Evolutionary conservation across 192 early-diverging fungal genomes (phyloP).

Genomic region (Diversispora epigaea): DNA sequence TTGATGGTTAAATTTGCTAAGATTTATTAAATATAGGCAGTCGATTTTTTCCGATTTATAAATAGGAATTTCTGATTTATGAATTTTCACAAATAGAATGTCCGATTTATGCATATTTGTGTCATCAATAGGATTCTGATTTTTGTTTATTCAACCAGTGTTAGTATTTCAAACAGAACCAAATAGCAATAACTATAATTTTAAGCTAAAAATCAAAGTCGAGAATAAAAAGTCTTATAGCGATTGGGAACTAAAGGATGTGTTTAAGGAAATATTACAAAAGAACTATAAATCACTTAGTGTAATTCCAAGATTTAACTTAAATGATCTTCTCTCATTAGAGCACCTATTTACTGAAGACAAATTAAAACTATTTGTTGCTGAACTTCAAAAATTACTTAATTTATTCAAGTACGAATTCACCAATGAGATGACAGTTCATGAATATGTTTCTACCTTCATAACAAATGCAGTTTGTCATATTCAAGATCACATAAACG

Average conservation of each 20-base stretch:
- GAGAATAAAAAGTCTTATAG: conserved; percentile 24
- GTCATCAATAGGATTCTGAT: too few species aligned
- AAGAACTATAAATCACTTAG: not conserved
- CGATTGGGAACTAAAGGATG: conserved; percentile 22
- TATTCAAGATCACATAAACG: not conserved
- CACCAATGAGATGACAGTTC: conserved; percentile 19
- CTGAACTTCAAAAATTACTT: not conserved
- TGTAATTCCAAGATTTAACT: conserved; percentile 23
- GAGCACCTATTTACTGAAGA: not conserved
- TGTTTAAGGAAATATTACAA: conserved; percentile 26
- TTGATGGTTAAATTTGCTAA: too few species aligned
- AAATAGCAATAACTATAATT: not conserved
- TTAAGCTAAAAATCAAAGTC: not conserved
- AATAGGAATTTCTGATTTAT: too few species aligned
- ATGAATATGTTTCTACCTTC: conserved; percentile 16
- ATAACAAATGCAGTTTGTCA: conserved; percentile 15
- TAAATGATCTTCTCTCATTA: not conserved
- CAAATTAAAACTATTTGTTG: not conserved
- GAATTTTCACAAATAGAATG: too few species aligned
- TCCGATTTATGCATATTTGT: too few species aligned
- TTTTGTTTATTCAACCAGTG: too few species aligned
- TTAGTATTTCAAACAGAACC: not conserved
- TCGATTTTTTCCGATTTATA: too few species aligned
- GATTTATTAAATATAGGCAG: too few species aligned
- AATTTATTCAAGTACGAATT: conserved; percentile 19